Evolutionary conservation across 352 stramenopile species (phyloP), one percentile per base, ranked within the genome.

Genomic region (Globisporangium echinulatum): DNA sequence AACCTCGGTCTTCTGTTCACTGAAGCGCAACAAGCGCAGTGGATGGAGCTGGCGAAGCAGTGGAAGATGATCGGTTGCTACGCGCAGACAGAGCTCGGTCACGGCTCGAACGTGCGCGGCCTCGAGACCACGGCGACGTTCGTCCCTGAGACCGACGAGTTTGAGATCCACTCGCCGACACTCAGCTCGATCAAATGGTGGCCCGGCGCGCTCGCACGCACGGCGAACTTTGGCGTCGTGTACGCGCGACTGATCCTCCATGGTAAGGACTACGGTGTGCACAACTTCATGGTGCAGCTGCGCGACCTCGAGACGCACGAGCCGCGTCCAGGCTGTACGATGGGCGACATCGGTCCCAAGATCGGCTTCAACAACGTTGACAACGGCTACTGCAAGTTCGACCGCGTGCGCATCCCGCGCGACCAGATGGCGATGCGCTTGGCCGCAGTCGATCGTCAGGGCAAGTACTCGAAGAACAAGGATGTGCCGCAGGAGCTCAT

Each of bases 221-320:
- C 95, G 17, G 96, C 97, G 77, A 92, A 98, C 37, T 98, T 97
- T 42, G 76, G 68, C 10, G 72, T 88, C 44, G 79, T 88, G 65
- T 85, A 88, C 78, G 94, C 94, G 43, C 85, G 89, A 43, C 64
- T 98, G 43, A 82, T 98, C 52, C 64, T 95, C 10, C 49, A 71
- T 11, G 87, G 81, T 36, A 80, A 66, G 76, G 78, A 97, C 70
- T 85, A 88, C 38, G 96, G 96, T 33, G 95, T 98, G 56, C 95
- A 98, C 75, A 97, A 96, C 69, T 99, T 99, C 71, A 85, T 99
- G 59, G 87, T 99, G 17, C 96, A 94, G 58, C 53, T 99, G 7
- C 87, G 96, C 40, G 82, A 98, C 47, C 70, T 95, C 68, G 85
- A 97, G 49, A 87, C 72, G 19, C 78, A 90, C 56, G 67, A 77